Base-by-base conservation (phyloP, 257 asterid species). In the Jaltomata sinuosa region DNA sequence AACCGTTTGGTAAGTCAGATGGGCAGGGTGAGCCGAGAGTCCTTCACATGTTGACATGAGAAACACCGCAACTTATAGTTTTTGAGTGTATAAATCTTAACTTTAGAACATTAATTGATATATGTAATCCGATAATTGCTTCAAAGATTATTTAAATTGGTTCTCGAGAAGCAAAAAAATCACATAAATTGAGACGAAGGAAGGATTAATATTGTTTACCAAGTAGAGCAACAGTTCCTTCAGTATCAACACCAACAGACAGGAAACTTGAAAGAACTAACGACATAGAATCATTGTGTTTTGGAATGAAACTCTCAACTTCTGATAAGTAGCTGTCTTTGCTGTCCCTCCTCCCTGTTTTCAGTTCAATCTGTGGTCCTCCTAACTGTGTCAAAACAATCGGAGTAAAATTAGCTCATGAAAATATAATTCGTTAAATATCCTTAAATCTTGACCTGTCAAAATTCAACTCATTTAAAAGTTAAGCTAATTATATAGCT, bases 291-390 rank as follows among this genome's bases (percentile, higher is more conserved):
- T 89, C 99, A 22, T 93, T 92, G 88, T 93, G 96, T 80, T 94
- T 90, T 9, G 99, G 99, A 31, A 96, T 88, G 81, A 77, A 89
- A 62, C 25, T 85, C 14, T 93, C 94, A 5, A 93, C 90, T 83
- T 85, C 83, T 8, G 87, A 86, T 61, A 79, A 76, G 36, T 91
- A 72, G 8, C 97, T 93, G 38, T 54, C 55, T 31, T 83, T 91
- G 92, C 97, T 90, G 57, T 96, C 99, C 80, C 12, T 89, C n/a
- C 99, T 82, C 7, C 99, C 99, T 0, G 95, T 91, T 88, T 93
- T 96, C 91, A 96, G 90, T 40, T 84, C 89, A 47, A 93, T 62
- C 0, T n/a, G 38, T 8, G 97, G 98, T 83, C 98, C 98, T 69
- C 93, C 92, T 72, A 94, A 89, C 99, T 94, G 74, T 45, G 14